Conservation (phyloP, 805 yeast species). For the Trichomonascus vanleenenianus region DNA sequence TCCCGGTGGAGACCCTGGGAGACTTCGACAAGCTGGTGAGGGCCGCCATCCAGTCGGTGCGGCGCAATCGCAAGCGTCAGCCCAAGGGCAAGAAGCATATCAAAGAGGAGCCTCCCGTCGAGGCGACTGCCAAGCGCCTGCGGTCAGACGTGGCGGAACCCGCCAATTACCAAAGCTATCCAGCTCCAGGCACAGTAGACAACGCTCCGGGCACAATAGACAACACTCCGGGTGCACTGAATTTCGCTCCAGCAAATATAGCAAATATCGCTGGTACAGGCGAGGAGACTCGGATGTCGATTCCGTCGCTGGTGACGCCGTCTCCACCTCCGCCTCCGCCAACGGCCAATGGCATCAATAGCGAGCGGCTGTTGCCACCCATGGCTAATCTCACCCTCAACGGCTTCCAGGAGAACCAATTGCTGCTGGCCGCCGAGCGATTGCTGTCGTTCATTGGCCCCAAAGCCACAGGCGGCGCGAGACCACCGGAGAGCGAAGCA, state of each 20-base stretch:
- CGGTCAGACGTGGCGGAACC: background rate
- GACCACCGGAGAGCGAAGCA: background rate
- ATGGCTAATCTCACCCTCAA: constrained; percentile 11
- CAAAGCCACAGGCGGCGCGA: background rate
- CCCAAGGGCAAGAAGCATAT: constrained; percentile 7
- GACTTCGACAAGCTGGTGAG: constrained; percentile 88
- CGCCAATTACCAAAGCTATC: background rate
- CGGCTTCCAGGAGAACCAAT: constrained; percentile 4
- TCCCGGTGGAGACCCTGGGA: constrained; percentile 43
- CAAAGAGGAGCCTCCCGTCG: background rate
- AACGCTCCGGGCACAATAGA: no score
- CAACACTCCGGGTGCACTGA: no score
- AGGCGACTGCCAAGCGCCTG: constrained; percentile 1
- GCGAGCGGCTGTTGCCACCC: constrained; percentile 9
- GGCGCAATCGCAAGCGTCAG: constrained; percentile 57
- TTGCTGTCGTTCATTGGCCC: constrained; percentile 6
- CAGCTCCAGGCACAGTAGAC: no score
- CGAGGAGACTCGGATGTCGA: constrained; percentile 7
- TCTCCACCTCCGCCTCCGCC: no score
- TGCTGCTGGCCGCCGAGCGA: constrained; percentile 9
- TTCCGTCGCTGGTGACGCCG: constrained; percentile 7
- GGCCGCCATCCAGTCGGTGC: constrained; percentile 88
- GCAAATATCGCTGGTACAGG: no score
- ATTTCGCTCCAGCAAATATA: no score
- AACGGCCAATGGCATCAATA: background rate